Evolutionary conservation across 2,329 filamentous ascomycete species (phyloP).

Genomic region (Uncinocarpus reesii): DNA sequence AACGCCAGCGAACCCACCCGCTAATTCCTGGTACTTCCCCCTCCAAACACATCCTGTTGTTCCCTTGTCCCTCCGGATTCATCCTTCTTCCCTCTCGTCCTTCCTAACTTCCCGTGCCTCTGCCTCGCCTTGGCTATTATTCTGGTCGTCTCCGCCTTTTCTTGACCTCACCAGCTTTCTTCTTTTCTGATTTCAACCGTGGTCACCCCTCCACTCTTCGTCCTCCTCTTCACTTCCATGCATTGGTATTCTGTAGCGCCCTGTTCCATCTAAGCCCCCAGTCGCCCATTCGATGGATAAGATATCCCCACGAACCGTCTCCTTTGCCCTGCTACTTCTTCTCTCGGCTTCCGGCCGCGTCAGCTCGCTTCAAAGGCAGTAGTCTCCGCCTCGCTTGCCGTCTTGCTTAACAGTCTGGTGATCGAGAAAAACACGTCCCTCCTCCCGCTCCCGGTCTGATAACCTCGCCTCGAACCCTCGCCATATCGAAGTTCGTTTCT

Average conservation of each 20-base stretch:
- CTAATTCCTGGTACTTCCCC: neutral
- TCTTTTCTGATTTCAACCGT: slow-evolving; percentile 23
- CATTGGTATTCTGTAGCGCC: neutral
- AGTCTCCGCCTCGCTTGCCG: slow-evolving; percentile 3
- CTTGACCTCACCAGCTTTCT: neutral
- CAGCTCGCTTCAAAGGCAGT: slow-evolving; percentile 18
- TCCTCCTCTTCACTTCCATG: slow-evolving; percentile 20
- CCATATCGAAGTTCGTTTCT: no score
- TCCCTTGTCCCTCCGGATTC: slow-evolving; percentile 68
- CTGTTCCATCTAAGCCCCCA: neutral
- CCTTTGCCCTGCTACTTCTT: slow-evolving; percentile 40
- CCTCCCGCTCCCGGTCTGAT: neutral
- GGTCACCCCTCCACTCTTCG: slow-evolving; percentile 11
- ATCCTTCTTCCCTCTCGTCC: slow-evolving; percentile 44
- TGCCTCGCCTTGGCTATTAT: neutral
- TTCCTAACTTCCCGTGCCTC: neutral
- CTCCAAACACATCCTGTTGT: slow-evolving; percentile 16
- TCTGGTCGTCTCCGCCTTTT: no score
- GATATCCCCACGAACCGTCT: slow-evolving; percentile 31
- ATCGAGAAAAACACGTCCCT: neutral
- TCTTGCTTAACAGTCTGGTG: neutral
- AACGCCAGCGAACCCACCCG: neutral
- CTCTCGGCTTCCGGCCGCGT: slow-evolving; percentile 43
- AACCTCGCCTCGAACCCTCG: neutral
- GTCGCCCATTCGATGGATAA: slow-evolving; percentile 10